phyloP scores from a whole-genome alignment of 345 rosid species.

The Psidium guajava region DNA sequence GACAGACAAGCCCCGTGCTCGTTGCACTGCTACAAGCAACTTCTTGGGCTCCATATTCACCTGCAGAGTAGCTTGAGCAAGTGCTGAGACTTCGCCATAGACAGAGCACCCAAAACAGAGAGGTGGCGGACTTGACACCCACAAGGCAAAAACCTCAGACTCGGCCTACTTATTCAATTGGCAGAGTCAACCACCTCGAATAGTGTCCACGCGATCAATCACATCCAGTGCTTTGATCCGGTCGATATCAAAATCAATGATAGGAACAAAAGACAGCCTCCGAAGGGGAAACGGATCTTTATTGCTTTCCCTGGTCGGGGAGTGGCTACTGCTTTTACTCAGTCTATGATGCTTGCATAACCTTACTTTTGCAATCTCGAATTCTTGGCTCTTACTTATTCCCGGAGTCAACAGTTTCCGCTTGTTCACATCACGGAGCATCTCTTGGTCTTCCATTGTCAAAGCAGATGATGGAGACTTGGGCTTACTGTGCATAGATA shows the following conservation, averaged over 20 bases:
- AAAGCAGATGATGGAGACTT: conserved; percentile 42
- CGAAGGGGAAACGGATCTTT: conserved; percentile 55
- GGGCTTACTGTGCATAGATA: conserved; percentile 21
- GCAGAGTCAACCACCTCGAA: conserved; percentile 9
- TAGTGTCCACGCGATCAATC: conserved; percentile 84
- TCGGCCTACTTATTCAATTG: not conserved
- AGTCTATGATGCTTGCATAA: conserved; percentile 67
- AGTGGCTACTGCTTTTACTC: conserved; percentile 90
- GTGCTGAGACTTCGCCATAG: not conserved
- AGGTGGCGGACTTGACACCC: not conserved
- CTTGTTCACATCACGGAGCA: conserved; percentile 86
- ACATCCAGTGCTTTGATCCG: conserved; percentile 80
- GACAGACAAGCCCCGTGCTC: not conserved
- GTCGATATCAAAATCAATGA: conserved; percentile 67
- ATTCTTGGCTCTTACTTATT: conserved; percentile 91
- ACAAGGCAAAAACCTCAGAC: not conserved
- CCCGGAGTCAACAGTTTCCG: conserved; percentile 69
- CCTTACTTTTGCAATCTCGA: conserved; percentile 53
- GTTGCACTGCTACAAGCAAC: not conserved
- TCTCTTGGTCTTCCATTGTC: conserved; percentile 74
- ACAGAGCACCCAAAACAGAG: not conserved
- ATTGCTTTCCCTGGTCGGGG: conserved; percentile 45
- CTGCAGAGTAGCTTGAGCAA: not conserved
- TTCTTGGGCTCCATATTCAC: not conserved
- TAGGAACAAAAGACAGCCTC: conserved; percentile 61